Percentiles rank a stretch among this genome's conserved stretches.
Conservation (phyloP, 2,329 filamentous ascomycete species). For the Nemania sp. region DNA sequence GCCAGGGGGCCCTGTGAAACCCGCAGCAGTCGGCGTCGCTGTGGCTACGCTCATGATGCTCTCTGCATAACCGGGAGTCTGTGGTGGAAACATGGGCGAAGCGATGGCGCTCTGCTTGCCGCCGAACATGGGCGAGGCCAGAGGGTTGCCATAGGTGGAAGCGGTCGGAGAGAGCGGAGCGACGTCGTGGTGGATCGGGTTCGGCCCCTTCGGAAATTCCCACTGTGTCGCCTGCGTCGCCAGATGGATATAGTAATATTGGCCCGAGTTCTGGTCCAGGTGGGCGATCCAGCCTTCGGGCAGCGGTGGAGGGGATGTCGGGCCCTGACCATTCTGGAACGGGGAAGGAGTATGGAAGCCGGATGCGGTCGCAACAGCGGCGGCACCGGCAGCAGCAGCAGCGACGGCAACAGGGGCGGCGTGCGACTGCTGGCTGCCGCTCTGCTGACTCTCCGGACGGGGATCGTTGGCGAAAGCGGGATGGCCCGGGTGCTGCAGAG, state of each 20-base stretch:
- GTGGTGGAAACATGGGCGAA: constrained; percentile 81
- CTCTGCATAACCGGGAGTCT: constrained; percentile 82
- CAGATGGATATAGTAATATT: constrained; percentile 98
- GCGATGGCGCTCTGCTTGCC: constrained; percentile 69
- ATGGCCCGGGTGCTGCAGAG: constrained; percentile 67
- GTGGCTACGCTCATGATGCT: constrained; percentile 80
- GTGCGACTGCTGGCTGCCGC: constrained; percentile 53
- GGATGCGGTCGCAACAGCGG: neutral
- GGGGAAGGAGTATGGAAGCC: constrained; percentile 48
- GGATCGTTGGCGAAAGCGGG: constrained; percentile 90
- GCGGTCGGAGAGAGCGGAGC: constrained; percentile 81
- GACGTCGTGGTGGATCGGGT: constrained; percentile 81
- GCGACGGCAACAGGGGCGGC: constrained; percentile 11
- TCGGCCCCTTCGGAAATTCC: constrained; percentile 97
- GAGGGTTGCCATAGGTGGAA: constrained; percentile 74
- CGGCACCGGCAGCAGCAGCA: neutral
- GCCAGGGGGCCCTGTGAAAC: constrained; percentile 87
- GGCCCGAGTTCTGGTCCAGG: constrained; percentile 90
- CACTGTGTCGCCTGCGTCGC: constrained; percentile 95
- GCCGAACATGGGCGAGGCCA: constrained; percentile 69
- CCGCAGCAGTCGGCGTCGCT: constrained; percentile 74
- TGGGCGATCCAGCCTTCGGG: constrained; percentile 99
- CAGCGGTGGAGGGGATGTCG: constrained; percentile 85
- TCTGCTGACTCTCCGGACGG: constrained; percentile 52
- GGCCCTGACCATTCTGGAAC: constrained; percentile 52